Conservation (phyloP, 768 basidiomycete genomes). For the Mycena kentingensis region DNA sequence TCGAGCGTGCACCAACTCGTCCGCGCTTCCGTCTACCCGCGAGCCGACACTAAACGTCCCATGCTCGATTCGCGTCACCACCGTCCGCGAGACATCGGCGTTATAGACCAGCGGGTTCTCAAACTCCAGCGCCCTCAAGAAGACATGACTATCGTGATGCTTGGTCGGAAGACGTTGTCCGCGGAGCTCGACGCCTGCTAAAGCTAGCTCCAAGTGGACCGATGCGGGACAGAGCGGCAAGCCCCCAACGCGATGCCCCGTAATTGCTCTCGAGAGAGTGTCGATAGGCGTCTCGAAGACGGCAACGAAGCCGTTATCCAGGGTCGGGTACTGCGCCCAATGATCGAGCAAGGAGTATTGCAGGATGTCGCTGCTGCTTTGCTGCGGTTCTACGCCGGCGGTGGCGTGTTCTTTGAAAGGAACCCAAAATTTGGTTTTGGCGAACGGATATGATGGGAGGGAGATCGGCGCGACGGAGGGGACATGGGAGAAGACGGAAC, state of each 20-base stretch:
- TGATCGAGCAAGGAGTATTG: conserved; percentile 40
- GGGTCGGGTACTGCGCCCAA: conserved; percentile 47
- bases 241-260: conserved; percentile 60
- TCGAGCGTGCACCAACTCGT: conserved; percentile 43
- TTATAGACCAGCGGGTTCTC: conserved; percentile 56
- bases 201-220: conserved; percentile 59
- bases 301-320: conserved; percentile 38
- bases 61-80: conserved; percentile 44
- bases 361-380: conserved; percentile 4
- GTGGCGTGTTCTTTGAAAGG: conserved; percentile 37
- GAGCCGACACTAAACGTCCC: conserved; percentile 54
- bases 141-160: conserved; percentile 35
- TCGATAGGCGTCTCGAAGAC: conserved; percentile 57
- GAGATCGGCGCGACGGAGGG: conserved; percentile 43
- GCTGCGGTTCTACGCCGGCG: not conserved
- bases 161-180: conserved; percentile 31
- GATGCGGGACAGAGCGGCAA: conserved; percentile 65
- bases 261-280: conserved; percentile 45
- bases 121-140: conserved; percentile 49
- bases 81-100: conserved; percentile 28
- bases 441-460: conserved; percentile 68
- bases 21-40: conserved; percentile 28
- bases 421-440: conserved; percentile 58
- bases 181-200: conserved; percentile 46
- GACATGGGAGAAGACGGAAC: conserved; percentile 51